A percentile compares a stretch with the other conserved stretches of the same genome.
These are phyloP conservation scores for Myxozyma sirexii DNA, from an alignment of 805 yeast species.

Conservation along the genomic window DNA sequence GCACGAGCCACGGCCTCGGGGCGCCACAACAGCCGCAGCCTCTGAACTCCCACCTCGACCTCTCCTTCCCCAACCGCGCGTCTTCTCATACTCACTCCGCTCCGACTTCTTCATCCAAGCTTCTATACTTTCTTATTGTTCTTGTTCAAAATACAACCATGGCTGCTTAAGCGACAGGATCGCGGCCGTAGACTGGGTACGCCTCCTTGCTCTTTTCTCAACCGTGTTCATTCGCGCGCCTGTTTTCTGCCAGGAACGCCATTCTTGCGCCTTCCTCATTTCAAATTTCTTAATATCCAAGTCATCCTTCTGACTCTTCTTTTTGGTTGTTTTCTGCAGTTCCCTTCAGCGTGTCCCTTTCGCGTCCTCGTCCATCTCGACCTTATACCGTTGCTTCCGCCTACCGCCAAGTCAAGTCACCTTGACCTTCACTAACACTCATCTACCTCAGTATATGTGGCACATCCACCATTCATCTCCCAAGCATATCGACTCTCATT, in stretches of 20 bases:
- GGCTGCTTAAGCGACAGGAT: conserved; percentile 26
- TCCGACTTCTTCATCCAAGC: background rate
- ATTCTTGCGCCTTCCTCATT: too few species aligned
- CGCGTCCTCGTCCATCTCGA: background rate
- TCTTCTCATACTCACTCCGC: background rate
- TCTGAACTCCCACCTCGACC: conserved; percentile 5
- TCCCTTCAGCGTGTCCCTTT: background rate
- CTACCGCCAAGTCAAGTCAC: conserved; percentile 3
- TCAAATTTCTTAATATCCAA: too few species aligned
- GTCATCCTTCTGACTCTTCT: background rate
- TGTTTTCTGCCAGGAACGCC: too few species aligned
- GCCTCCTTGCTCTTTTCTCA: background rate
- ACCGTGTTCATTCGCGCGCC: background rate
- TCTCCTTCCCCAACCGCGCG: too few species aligned
- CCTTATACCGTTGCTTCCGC: conserved; percentile 4
- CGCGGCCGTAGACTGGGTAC: conserved; percentile 21
- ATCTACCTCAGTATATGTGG: background rate
- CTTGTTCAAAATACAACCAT: conserved; percentile 4
- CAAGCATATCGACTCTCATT: too few species aligned
- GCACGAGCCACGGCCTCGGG: conserved; percentile 8
- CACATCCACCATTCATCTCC: too few species aligned
- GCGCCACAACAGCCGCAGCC: conserved; percentile 10
- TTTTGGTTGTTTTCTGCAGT: background rate
- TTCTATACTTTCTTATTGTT: background rate
- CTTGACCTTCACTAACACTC: background rate